Evolutionary conservation across 1,284 basidiomycete genomes (phyloP).

Genomic region (Moesziomyces sp.): DNA sequence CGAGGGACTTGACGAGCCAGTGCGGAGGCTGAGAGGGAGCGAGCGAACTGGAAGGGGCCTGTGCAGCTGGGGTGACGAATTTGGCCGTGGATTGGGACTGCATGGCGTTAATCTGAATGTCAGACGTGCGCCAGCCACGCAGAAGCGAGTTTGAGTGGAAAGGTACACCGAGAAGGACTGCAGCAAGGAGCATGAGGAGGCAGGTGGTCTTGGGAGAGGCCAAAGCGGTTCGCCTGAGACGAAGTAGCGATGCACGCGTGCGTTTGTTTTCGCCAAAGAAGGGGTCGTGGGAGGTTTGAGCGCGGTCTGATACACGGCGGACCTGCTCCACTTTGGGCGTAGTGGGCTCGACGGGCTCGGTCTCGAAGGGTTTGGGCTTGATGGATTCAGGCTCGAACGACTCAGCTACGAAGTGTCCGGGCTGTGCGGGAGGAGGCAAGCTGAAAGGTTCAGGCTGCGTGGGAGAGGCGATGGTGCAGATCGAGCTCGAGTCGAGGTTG

Average conservation of each 20-base stretch:
- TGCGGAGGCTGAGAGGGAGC: not conserved
- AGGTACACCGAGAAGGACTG: constrained; percentile 24
- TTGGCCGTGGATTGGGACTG: constrained; percentile 9
- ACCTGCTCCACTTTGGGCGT: not conserved
- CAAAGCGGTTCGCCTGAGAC: not conserved
- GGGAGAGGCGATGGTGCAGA: constrained; percentile 15
- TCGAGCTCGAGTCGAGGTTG: constrained; percentile 21
- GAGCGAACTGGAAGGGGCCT: not conserved
- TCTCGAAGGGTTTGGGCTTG: not conserved
- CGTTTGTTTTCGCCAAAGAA: not conserved
- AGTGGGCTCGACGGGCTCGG: not conserved
- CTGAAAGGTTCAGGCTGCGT: constrained; percentile 4
- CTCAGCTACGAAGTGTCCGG: not conserved
- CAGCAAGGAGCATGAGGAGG: constrained; percentile 23
- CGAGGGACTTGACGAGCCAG: not conserved
- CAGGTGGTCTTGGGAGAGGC: constrained; percentile 19
- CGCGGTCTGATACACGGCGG: too few relatives aligned
- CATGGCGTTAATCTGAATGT: not conserved
- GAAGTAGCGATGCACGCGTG: constrained; percentile 1
- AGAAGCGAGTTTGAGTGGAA: constrained; percentile 17
- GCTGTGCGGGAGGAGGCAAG: not conserved
- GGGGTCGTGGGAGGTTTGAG: not conserved
- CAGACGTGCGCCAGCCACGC: not conserved
- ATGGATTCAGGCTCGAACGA: not conserved
- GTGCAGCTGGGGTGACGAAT: constrained; percentile 14